These are phyloP conservation scores for Candida neerlandica DNA, from an alignment of 1,139 yeast species.

Conservation along the genomic window DNA sequence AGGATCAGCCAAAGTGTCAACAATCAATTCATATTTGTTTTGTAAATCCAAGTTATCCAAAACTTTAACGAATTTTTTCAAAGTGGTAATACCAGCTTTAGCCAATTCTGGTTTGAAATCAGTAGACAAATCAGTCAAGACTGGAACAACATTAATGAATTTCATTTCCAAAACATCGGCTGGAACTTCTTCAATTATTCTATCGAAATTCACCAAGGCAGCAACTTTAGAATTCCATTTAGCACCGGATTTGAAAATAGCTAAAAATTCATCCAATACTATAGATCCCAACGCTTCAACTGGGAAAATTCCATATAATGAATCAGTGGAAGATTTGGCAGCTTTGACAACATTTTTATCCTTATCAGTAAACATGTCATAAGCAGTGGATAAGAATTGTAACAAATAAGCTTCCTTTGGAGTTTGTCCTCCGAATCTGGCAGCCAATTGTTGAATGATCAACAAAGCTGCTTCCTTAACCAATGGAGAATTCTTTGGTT, in stretches of 20 bases:
- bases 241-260: slow-evolving; percentile 76
- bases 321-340: slow-evolving; percentile 69
- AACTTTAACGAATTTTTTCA: slow-evolving; percentile 73
- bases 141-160: slow-evolving; percentile 79
- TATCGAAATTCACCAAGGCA: slow-evolving; percentile 73
- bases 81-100: slow-evolving; percentile 73
- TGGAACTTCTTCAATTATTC: slow-evolving; percentile 76
- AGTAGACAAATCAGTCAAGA: slow-evolving; percentile 84
- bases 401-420: slow-evolving; percentile 77
- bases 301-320: slow-evolving; percentile 70
- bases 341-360: slow-evolving; percentile 84
- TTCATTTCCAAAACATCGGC: slow-evolving; percentile 81
- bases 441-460: slow-evolving; percentile 67
- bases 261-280: slow-evolving; percentile 61
- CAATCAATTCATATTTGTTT: slow-evolving; percentile 82
- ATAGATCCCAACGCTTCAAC: slow-evolving; percentile 78
- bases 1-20: slow-evolving; percentile 89
- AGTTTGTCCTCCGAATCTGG: slow-evolving; percentile 64
- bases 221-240: slow-evolving; percentile 93
- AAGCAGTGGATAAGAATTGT: slow-evolving; percentile 56
- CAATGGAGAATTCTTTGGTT: slow-evolving; percentile 72
- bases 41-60: slow-evolving; percentile 91
- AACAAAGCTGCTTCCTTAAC: slow-evolving; percentile 77
- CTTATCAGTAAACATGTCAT: slow-evolving; percentile 77
- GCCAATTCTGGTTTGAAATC: slow-evolving; percentile 97